Evolutionary conservation across 306 rosid species (phyloP).

Genomic region (Mucuna pruriens): DNA sequence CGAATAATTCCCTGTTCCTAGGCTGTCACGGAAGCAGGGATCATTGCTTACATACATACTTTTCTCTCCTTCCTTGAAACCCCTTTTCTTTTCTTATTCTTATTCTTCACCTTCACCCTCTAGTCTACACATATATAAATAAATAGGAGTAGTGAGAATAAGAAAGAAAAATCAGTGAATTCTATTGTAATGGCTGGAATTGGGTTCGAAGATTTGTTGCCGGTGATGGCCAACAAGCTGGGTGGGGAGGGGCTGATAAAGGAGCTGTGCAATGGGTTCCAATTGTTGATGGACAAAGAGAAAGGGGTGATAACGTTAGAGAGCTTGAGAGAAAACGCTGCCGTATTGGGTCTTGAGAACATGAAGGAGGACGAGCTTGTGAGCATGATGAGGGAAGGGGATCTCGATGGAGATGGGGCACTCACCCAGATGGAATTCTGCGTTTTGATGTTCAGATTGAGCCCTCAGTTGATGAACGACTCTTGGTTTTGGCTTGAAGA

Average conservation of each 20-base stretch:
- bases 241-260: constrained; percentile 86
- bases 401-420: constrained; percentile 79
- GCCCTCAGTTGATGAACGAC: constrained; percentile 79
- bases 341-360: constrained; percentile 65
- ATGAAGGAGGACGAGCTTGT: constrained; percentile 78
- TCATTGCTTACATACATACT: not conserved
- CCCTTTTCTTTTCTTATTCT: not conserved
- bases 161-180: too few relatives aligned
- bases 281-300: constrained; percentile 79
- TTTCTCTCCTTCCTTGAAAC: constrained; percentile 54
- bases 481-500: constrained; percentile 75
- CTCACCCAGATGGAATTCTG: constrained; percentile 89
- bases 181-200: constrained; percentile 62
- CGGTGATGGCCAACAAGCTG: constrained; percentile 73
- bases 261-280: constrained; percentile 89
- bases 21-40: constrained; percentile 56
- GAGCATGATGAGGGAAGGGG: constrained; percentile 83
- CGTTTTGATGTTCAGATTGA: constrained; percentile 93
- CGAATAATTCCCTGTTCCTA: constrained; percentile 51
- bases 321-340: constrained; percentile 69
- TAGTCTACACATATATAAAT: constrained; percentile 27
- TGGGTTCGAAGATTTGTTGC: constrained; percentile 76
- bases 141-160: not conserved
- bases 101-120: not conserved
- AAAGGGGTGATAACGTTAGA: constrained; percentile 75